Conservation (phyloP, 1,139 yeast genomes). For the Pneumocystis murina region DNA sequence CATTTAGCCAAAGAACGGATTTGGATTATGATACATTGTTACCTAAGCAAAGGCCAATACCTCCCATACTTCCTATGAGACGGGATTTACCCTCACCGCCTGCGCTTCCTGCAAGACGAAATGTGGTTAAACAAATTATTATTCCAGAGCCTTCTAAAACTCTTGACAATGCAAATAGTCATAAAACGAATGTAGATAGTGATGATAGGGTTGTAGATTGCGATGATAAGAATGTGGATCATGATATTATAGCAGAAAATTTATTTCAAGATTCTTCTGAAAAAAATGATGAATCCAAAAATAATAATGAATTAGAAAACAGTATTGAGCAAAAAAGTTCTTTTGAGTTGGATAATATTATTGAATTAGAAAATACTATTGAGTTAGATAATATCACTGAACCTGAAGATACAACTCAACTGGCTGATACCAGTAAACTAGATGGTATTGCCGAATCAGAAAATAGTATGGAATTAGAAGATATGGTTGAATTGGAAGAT, state of each 20-base stretch:
- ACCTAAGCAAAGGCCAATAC: background rate
- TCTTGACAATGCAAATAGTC: background rate
- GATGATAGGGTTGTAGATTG: too few species aligned
- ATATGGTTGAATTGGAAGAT: background rate
- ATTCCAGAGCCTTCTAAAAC: background rate
- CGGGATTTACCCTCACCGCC: background rate
- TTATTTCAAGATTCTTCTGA: background rate
- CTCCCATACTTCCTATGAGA: background rate
- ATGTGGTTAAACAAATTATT: background rate
- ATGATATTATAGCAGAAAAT: background rate
- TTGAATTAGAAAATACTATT: background rate
- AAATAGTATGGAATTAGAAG: background rate
- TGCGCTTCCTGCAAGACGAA: background rate
- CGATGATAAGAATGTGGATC: background rate
- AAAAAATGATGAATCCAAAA: background rate
- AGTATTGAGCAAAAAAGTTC: background rate
- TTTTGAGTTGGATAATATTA: background rate
- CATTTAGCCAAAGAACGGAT: background rate
- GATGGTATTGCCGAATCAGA: background rate
- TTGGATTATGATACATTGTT: background rate
- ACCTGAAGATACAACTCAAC: background rate
- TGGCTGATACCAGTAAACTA: background rate
- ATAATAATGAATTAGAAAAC: background rate
- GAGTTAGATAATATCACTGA: background rate
- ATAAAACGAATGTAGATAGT: background rate